A percentile compares a stretch with the other conserved stretches of the same genome.
These are phyloP conservation scores for Lentinula raphanica DNA, from an alignment of 768 basidiomycete genomes.

Conservation along the genomic window DNA sequence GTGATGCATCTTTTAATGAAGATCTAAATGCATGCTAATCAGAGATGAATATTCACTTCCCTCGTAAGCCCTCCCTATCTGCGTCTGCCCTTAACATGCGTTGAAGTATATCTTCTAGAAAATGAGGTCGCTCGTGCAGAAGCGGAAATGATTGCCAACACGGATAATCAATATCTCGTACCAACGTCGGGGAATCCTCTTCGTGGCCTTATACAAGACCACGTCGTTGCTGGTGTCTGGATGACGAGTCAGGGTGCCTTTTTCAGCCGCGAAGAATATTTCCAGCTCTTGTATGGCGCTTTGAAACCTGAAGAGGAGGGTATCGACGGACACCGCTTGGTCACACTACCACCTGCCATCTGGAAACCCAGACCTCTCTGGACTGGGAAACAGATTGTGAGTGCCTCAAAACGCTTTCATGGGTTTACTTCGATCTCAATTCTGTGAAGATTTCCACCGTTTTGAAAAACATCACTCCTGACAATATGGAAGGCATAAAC, in stretches of 20 bases:
- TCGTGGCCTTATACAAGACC: slow-evolving; percentile 97
- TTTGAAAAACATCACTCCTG: slow-evolving; percentile 85
- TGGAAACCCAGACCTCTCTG: slow-evolving; percentile 89
- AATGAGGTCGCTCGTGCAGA: slow-evolving; percentile 94
- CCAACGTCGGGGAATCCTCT: slow-evolving; percentile 97
- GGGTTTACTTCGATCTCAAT: background rate
- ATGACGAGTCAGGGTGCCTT: slow-evolving; percentile 96
- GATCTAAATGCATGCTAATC: slow-evolving; percentile 13
- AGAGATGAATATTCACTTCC: slow-evolving; percentile 99
- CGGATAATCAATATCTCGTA: slow-evolving; percentile 97
- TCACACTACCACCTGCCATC: slow-evolving; percentile 85
- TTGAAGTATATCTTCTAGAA: slow-evolving; percentile 42
- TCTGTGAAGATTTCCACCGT: slow-evolving; percentile 84
- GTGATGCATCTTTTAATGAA: background rate
- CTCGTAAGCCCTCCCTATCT: slow-evolving; percentile 52
- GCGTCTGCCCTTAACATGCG: background rate
- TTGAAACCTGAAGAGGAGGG: slow-evolving; percentile 82
- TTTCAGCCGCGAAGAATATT: slow-evolving; percentile 93
- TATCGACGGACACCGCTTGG: slow-evolving; percentile 51
- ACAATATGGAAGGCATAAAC: slow-evolving; percentile 74
- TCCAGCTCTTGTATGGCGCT: slow-evolving; percentile 92
- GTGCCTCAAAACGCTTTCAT: slow-evolving; percentile 18
- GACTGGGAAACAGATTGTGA: slow-evolving; percentile 97
- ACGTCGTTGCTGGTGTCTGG: slow-evolving; percentile 98
- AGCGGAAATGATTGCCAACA: slow-evolving; percentile 91